Conservation (phyloP, 2,329 filamentous ascomycete species). For the Colletotrichum graminicola region DNA sequence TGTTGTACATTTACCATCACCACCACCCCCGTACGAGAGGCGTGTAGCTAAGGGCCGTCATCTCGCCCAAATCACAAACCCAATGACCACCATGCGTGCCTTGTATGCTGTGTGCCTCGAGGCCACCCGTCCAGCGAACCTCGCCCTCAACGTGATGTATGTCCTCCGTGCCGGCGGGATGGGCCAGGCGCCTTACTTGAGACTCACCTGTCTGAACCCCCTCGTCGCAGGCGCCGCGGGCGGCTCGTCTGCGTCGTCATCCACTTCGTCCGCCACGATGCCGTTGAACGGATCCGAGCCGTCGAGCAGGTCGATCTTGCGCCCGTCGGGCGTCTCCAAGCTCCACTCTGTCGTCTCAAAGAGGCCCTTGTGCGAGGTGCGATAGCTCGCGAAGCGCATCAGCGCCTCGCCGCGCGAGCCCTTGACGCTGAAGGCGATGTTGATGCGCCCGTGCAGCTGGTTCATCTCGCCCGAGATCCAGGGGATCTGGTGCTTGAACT, state of each 20-base stretch:
- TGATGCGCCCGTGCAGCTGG: conserved; percentile 89
- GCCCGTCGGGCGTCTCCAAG: conserved; percentile 74
- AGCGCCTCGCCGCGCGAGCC: conserved; percentile 77
- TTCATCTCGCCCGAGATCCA: conserved; percentile 92
- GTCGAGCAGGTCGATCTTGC: conserved; percentile 79
- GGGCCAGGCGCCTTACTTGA: conserved; percentile 44
- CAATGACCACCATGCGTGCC: conserved; percentile 23
- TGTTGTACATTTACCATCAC: conserved; percentile 45
- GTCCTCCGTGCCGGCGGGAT: not conserved
- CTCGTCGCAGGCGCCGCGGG: conserved; percentile 51
- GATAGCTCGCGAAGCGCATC: conserved; percentile 84
- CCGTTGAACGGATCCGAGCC: conserved; percentile 76
- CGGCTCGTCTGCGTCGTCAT: conserved; percentile 50
- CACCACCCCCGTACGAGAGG: conserved; percentile 16
- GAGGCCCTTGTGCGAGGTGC: conserved; percentile 69
- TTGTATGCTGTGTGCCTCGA: not conserved
- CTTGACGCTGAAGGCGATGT: conserved; percentile 89
- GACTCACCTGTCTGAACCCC: conserved; percentile 64
- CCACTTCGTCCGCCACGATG: conserved; percentile 56
- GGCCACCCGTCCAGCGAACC: not conserved
- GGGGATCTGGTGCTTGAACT: conserved; percentile 82
- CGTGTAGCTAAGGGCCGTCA: conserved; percentile 32
- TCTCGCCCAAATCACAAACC: conserved; percentile 29
- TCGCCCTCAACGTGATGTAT: not conserved
- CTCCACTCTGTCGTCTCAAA: conserved; percentile 96